Conservation (phyloP, 139 green algal genomes). For the Haematococcus lacustris region DNA sequence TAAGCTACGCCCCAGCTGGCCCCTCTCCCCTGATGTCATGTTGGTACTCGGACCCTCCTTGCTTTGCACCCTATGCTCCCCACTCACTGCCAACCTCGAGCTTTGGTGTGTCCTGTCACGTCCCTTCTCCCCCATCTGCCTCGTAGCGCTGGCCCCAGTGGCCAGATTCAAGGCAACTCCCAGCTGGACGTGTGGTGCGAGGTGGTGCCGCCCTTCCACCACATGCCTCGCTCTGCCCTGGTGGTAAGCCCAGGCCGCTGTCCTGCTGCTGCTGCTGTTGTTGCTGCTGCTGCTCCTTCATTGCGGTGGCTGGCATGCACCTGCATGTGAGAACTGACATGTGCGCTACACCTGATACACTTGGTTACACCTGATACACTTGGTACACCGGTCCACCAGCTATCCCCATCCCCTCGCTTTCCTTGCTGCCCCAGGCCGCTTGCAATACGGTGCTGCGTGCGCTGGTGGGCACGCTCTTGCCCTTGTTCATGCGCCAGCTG, state of each 20-base stretch:
- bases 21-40: no score
- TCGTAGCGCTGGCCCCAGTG: not conserved
- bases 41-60: no score
- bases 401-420: no score
- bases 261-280: not conserved
- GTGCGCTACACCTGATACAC: not conserved
- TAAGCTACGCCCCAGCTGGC: not conserved
- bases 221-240: constrained; percentile 56
- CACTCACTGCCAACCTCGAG: not conserved
- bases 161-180: constrained; percentile 16
- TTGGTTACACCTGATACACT: not conserved
- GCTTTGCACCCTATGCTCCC: constrained; percentile 1
- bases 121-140: not conserved
- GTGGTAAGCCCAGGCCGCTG: constrained; percentile 25
- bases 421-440: constrained; percentile 20
- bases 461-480: constrained; percentile 46
- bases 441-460: constrained; percentile 49
- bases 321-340: not conserved
- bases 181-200: constrained; percentile 37
- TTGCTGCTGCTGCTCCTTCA: not conserved
- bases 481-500: constrained; percentile 48
- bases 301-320: not conserved
- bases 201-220: constrained; percentile 53
- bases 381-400: no score
- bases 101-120: not conserved